Percentiles rank a stretch among this genome's conserved stretches.
phyloP scores from a whole-genome alignment of 2,329 filamentous ascomycete genomes.

The Raffaelea ambrosiae region DNA sequence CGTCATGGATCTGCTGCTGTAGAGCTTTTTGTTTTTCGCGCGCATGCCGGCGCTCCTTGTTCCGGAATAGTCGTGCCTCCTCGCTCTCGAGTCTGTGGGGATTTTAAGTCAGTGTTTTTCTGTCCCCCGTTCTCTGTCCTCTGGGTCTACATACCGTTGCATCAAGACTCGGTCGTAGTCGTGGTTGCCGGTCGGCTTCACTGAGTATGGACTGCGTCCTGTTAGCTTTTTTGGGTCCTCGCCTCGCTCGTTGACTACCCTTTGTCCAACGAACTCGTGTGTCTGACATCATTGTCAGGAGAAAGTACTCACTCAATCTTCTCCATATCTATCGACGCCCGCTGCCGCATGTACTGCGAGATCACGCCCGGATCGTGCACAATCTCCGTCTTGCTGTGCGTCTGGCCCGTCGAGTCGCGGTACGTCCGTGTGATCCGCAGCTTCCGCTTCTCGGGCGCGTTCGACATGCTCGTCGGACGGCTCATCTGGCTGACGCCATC shows the following conservation, averaged over 20 bases:
- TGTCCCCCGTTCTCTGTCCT: background rate
- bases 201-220: slow-evolving; percentile 42
- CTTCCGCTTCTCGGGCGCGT: slow-evolving; percentile 58
- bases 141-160: slow-evolving; percentile 36
- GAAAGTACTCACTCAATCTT: slow-evolving; percentile 55
- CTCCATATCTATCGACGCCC: slow-evolving; percentile 57
- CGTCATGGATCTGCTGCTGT: slow-evolving; percentile 33
- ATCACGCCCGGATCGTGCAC: slow-evolving; percentile 81
- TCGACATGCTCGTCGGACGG: slow-evolving; percentile 49
- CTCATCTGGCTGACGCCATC: slow-evolving; percentile 77
- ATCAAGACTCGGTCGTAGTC: slow-evolving; percentile 57
- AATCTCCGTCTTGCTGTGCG: slow-evolving; percentile 52
- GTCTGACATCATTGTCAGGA: no score
- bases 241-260: no score
- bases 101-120: background rate
- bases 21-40: slow-evolving; percentile 82
- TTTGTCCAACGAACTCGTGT: no score
- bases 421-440: slow-evolving; percentile 64
- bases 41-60: slow-evolving; percentile 80
- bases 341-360: slow-evolving; percentile 77
- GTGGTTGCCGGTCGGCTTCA: slow-evolving; percentile 56
- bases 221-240: background rate
- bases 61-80: slow-evolving; percentile 76
- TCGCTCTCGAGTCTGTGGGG: slow-evolving; percentile 40
- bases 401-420: slow-evolving; percentile 47